Evolutionary conservation across 164 flowering plant genomes (phyloP).

Genomic region (Vitis riparia): DNA sequence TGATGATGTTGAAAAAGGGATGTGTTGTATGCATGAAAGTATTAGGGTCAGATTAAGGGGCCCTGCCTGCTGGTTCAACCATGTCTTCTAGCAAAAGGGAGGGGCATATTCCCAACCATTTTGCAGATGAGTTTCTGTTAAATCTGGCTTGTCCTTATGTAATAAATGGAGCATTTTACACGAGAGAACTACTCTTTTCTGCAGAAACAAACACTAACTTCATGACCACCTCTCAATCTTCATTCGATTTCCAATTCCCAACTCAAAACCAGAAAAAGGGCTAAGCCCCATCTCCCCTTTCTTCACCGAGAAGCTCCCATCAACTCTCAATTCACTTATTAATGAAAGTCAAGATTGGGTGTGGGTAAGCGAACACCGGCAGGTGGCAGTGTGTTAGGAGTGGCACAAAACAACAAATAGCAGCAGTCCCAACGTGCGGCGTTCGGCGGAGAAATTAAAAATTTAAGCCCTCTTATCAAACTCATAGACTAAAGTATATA

Average conservation of each 20-base stretch:
- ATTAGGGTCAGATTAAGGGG: too few species aligned
- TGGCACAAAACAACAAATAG: conserved; percentile 30
- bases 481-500: conserved; percentile 11
- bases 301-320: background rate
- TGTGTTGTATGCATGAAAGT: too few species aligned
- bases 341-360: background rate
- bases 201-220: background rate
- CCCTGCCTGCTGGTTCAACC: too few species aligned
- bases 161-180: conserved; percentile 8
- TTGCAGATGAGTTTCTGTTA: background rate
- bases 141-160: conserved; percentile 4
- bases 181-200: background rate
- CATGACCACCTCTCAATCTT: background rate
- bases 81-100: background rate
- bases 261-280: too few species aligned
- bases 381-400: conserved; percentile 9
- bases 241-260: background rate
- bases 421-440: conserved; percentile 81
- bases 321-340: too few species aligned
- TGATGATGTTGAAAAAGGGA: too few species aligned
- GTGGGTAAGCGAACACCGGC: conserved; percentile 9
- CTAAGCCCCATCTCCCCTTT: background rate
- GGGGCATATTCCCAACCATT: background rate
- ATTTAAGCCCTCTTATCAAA: background rate
- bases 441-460: conserved; percentile 69